Base-by-base conservation (phyloP, 257 asterid genomes). In the Osmanthus fragrans region DNA sequence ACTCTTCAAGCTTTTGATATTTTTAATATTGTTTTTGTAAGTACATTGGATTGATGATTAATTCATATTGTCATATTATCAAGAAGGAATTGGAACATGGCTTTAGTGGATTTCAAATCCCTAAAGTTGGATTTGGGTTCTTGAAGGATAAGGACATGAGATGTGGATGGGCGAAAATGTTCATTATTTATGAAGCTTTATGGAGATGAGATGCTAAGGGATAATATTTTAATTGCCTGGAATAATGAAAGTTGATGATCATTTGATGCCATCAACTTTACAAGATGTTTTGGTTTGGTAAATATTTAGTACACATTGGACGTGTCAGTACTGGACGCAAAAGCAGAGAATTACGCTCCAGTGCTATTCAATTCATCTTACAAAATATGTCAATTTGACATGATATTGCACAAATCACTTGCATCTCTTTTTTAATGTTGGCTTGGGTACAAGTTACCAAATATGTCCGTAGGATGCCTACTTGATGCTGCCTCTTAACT, bases 51-150 rank as follows among this genome's bases (percentile, higher is more conserved):
- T 45, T 45, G 3, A 45, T 7, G 13, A 11, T 45, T 45, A 45
- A 10, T 45, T 0, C 54, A 6, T 11, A 42, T 42, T 12, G 2
- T 80, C 83, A 81, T 74, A 73, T 77, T 77, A 70, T 82, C 80
- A 75, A 76, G 45, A 70, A 80, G 84, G 83, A 82, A 84, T 82
- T 86, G 83, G 86, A 82, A 85, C 84, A 72, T 58, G 74, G 74
- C 71, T 73, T 11, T 30, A 77, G 81, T 87, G 86, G 86, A 84
- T 84, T 87, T 86, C 90, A 83, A 76, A 76, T 80, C 86, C 60
- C 73, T 71, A 88, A 86, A 79, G 89, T 71, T 81, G 78, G 87
- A 81, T 83, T 66, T 83, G 84, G 79, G 87, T 84, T 70, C 72
- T 77, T 84, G 82, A 82, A 63, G 84, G 86, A 87, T 86, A 84